Conservation (phyloP, 495 filamentous ascomycete genomes). For the Apodospora peruviana region DNA sequence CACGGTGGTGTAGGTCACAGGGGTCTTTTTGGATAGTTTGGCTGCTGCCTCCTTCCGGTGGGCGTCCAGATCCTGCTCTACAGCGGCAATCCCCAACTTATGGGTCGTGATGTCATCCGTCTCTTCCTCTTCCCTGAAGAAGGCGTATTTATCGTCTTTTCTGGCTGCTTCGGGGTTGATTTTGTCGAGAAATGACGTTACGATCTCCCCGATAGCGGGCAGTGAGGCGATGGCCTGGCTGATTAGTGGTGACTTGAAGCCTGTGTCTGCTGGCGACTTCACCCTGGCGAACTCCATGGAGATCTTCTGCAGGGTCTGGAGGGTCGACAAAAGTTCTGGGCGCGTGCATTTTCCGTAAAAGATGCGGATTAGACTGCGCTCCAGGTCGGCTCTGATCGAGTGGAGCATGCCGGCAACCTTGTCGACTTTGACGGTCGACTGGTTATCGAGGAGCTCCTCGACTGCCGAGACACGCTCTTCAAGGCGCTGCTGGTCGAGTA, state of each 20-base stretch:
- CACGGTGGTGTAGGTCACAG: conserved; percentile 70
- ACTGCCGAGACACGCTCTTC: conserved; percentile 85
- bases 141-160: conserved; percentile 85
- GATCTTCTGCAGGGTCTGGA: conserved; percentile 82
- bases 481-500: conserved; percentile 71
- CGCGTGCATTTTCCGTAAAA: conserved; percentile 95
- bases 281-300: conserved; percentile 65
- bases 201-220: conserved; percentile 65
- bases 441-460: conserved; percentile 73
- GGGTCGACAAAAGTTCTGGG: conserved; percentile 76
- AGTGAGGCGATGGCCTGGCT: conserved; percentile 68
- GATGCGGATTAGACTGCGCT: conserved; percentile 87
- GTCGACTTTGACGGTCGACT: conserved; percentile 61
- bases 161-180: conserved; percentile 83
- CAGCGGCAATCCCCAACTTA: conserved; percentile 85
- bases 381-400: conserved; percentile 75
- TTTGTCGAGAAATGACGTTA: conserved; percentile 69
- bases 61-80: conserved; percentile 79
- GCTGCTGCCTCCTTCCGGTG: conserved; percentile 67
- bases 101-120: conserved; percentile 78
- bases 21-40: conserved; percentile 61
- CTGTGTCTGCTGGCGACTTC: conserved; percentile 58
- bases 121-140: conserved; percentile 84
- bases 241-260: conserved; percentile 68
- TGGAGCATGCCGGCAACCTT: conserved; percentile 63